Evolutionary conservation across 352 stramenopile species (phyloP).

Genomic region (Globisporangium perplexum): DNA sequence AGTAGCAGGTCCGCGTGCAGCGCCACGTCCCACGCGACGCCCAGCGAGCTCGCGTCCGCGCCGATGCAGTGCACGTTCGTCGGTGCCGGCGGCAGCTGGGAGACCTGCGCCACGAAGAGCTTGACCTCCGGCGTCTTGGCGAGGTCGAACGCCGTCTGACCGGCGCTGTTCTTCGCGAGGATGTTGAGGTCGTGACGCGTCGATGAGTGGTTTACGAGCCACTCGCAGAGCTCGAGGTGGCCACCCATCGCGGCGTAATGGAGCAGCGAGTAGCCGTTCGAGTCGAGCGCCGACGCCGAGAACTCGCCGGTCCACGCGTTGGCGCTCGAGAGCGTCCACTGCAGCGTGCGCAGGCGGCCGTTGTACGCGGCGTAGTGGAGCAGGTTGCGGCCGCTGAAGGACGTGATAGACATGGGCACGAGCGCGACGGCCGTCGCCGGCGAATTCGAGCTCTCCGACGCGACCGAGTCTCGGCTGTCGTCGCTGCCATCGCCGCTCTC

Average conservation of each 20-base stretch:
- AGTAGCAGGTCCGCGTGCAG: constrained; percentile 22
- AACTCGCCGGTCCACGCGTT: constrained; percentile 24
- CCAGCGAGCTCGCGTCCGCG: constrained; percentile 40
- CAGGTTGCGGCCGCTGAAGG: constrained; percentile 53
- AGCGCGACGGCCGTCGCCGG: constrained; percentile 1
- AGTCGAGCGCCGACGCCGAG: constrained; percentile 30
- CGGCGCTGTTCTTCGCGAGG: constrained; percentile 34
- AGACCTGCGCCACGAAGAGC: constrained; percentile 34
- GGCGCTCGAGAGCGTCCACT: constrained; percentile 34
- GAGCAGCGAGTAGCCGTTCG: constrained; percentile 53
- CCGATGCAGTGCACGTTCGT: constrained; percentile 37
- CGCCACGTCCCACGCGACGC: constrained; percentile 52
- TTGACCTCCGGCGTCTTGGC: constrained; percentile 30
- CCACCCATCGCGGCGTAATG: constrained; percentile 65
- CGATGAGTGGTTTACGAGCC: constrained; percentile 47
- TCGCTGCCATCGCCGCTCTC: too few relatives aligned
- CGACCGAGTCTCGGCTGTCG: background rate
- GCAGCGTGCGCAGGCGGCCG: constrained; percentile 32
- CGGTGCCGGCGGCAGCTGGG: constrained; percentile 26
- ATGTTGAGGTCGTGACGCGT: constrained; percentile 32
- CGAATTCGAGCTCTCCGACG: background rate
- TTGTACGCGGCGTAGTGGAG: constrained; percentile 75
- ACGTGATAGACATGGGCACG: constrained; percentile 36
- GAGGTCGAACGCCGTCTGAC: constrained; percentile 35
- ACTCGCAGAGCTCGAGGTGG: constrained; percentile 48